Percentiles rank a stretch among this genome's conserved stretches.
Evolutionary conservation across 805 yeast species (phyloP).

Genomic region (Wickerhamiella kazuoi): DNA sequence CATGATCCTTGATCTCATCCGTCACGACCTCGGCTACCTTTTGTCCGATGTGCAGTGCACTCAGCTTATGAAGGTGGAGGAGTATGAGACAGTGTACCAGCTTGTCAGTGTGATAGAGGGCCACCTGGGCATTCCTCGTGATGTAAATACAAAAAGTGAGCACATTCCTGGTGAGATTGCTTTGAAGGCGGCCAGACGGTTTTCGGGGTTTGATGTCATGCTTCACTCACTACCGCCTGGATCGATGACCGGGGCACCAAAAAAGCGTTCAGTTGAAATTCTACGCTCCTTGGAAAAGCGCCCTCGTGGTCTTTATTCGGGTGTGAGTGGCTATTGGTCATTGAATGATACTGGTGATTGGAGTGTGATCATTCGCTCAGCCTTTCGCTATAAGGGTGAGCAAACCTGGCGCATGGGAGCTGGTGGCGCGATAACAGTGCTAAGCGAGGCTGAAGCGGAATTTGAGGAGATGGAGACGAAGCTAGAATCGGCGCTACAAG

Average conservation of each 20-base stretch:
- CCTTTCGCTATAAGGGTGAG: constrained; percentile 27
- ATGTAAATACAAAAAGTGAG: not conserved
- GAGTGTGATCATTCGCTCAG: constrained; percentile 85
- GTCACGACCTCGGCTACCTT: constrained; percentile 71
- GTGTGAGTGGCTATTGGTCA: constrained; percentile 93
- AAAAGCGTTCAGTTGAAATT: constrained; percentile 75
- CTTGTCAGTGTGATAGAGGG: constrained; percentile 82
- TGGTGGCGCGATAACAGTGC: constrained; percentile 91
- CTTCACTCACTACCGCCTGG: constrained; percentile 85
- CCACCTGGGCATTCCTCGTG: constrained; percentile 17
- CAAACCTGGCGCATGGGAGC: constrained; percentile 77
- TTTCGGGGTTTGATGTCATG: constrained; percentile 62
- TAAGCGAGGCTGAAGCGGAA: constrained; percentile 69
- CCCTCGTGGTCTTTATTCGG: constrained; percentile 75
- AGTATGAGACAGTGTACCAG: constrained; percentile 79
- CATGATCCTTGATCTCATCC: constrained; percentile 89
- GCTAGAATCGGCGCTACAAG: constrained; percentile 61
- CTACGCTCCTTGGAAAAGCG: constrained; percentile 41
- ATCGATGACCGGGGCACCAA: constrained; percentile 99
- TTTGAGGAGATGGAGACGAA: constrained; percentile 84
- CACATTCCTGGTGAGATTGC: constrained; percentile 1
- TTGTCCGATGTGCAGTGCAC: constrained; percentile 50
- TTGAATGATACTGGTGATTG: constrained; percentile 76
- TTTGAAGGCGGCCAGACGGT: constrained; percentile 11
- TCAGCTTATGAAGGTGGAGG: constrained; percentile 80